These are phyloP conservation scores for Vanilla planifolia DNA, from an alignment of 106 monocot genomes.

Conservation along the genomic window DNA sequence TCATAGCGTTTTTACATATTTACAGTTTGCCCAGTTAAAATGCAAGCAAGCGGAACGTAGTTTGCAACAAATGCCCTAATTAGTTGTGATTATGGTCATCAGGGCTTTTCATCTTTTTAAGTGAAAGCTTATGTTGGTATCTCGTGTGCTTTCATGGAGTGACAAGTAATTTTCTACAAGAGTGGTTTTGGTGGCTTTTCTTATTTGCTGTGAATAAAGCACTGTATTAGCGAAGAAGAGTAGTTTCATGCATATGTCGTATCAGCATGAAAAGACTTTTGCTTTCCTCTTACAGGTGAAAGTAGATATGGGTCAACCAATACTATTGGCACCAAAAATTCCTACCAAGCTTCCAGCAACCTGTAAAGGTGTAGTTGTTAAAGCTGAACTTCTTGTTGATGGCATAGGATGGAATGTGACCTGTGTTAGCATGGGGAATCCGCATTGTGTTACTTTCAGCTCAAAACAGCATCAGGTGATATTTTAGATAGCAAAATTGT, in stretches of 20 bases:
- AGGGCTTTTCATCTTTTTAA: no score
- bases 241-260: slow-evolving; percentile 3
- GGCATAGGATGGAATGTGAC: slow-evolving; percentile 86
- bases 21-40: no score
- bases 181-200: no score
- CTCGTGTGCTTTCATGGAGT: no score
- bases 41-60: no score
- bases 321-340: slow-evolving; percentile 57
- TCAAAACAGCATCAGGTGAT: slow-evolving; percentile 48
- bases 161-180: no score
- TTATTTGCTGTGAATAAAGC: no score
- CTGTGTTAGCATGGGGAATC: slow-evolving; percentile 99
- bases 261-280: neutral
- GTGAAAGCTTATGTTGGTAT: no score
- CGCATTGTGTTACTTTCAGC: slow-evolving; percentile 91
- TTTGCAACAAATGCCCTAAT: no score
- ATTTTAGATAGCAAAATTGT: neutral
- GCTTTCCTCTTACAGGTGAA: slow-evolving; percentile 47
- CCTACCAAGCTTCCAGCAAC: slow-evolving; percentile 74
- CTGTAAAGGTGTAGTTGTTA: slow-evolving; percentile 62
- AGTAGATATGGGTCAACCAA: slow-evolving; percentile 95
- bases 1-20: no score
- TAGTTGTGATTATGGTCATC: no score
- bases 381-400: slow-evolving; percentile 66
- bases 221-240: neutral